A percentile compares a stretch with the other conserved stretches of the same genome.
phyloP scores from a whole-genome alignment of 2,329 filamentous ascomycete genomes.

The Neofusicoccum laricinum region DNA sequence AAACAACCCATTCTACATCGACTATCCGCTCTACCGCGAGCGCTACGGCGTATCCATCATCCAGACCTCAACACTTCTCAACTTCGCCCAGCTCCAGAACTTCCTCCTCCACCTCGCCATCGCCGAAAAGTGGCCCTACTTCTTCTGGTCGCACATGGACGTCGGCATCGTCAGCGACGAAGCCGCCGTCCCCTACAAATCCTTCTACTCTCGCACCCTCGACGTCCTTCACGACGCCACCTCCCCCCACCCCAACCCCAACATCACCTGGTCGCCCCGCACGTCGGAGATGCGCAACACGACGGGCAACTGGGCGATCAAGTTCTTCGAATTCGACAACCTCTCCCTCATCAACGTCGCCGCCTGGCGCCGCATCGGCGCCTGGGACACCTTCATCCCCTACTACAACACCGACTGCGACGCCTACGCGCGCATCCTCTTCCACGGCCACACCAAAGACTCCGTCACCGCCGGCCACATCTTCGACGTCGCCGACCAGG shows the following conservation, averaged over 20 bases:
- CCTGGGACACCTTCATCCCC: slow-evolving; percentile 58
- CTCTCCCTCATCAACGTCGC: slow-evolving; percentile 56
- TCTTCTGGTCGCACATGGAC: slow-evolving; percentile 60
- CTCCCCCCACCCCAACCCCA: slow-evolving; percentile 1
- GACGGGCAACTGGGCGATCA: slow-evolving; percentile 45
- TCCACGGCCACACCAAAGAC: slow-evolving; percentile 18
- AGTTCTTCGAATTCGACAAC: slow-evolving; percentile 60
- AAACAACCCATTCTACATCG: slow-evolving; percentile 57
- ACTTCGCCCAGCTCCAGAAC: slow-evolving; percentile 57
- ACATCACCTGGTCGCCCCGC: slow-evolving; percentile 6
- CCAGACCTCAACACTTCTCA: slow-evolving; percentile 51
- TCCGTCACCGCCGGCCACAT: slow-evolving; percentile 18
- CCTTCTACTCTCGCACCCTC: slow-evolving; percentile 29
- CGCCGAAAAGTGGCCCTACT: slow-evolving; percentile 45
- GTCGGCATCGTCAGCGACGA: slow-evolving; percentile 48
- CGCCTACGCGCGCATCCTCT: slow-evolving; percentile 42
- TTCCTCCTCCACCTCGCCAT: slow-evolving; percentile 50
- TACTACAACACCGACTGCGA: slow-evolving; percentile 56
- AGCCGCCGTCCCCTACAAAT: slow-evolving; percentile 25
- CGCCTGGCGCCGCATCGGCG: slow-evolving; percentile 51
- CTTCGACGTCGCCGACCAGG: slow-evolving; percentile 18
- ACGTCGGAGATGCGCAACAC: neutral
- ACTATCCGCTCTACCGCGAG: slow-evolving; percentile 46
- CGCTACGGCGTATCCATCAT: slow-evolving; percentile 49
- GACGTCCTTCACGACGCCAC: slow-evolving; percentile 18